Evolutionary conservation across 495 filamentous ascomycete genomes (phyloP).

Genomic region (Aspergillus nidulans): DNA sequence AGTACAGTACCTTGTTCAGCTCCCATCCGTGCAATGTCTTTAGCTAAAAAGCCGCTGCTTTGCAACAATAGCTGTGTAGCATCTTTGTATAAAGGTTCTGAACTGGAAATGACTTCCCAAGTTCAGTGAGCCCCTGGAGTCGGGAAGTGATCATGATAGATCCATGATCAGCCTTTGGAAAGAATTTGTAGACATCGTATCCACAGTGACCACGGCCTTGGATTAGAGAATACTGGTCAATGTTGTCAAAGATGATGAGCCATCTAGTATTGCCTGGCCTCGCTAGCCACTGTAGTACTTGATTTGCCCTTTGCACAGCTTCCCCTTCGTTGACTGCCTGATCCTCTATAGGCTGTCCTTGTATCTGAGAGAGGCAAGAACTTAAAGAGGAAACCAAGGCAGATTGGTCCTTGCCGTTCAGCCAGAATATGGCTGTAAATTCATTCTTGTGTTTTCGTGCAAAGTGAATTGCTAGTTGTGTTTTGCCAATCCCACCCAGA

Average conservation of each 20-base stretch:
- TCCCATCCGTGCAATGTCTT: background rate
- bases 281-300: constrained; percentile 12
- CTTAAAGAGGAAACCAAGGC: constrained; percentile 21
- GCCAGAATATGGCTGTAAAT: constrained; percentile 32
- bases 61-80: constrained; percentile 24
- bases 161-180: constrained; percentile 34
- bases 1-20: background rate
- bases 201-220: constrained; percentile 11
- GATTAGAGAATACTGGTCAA: constrained; percentile 35
- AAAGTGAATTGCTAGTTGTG: constrained; percentile 38
- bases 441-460: constrained; percentile 25
- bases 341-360: too few species aligned
- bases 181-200: constrained; percentile 33
- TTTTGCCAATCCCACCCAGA: constrained; percentile 42
- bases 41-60: constrained; percentile 10
- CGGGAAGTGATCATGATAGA: constrained; percentile 41
- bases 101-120: constrained; percentile 24
- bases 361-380: too few species aligned
- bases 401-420: constrained; percentile 24
- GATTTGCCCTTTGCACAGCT: background rate
- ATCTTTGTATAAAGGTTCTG: constrained; percentile 14
- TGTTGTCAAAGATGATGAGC: constrained; percentile 41
- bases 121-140: constrained; percentile 24
- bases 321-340: constrained; percentile 15
- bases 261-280: constrained; percentile 26